phyloP scores from a whole-genome alignment of 306 rosid species.

The Quercus dentata region DNA sequence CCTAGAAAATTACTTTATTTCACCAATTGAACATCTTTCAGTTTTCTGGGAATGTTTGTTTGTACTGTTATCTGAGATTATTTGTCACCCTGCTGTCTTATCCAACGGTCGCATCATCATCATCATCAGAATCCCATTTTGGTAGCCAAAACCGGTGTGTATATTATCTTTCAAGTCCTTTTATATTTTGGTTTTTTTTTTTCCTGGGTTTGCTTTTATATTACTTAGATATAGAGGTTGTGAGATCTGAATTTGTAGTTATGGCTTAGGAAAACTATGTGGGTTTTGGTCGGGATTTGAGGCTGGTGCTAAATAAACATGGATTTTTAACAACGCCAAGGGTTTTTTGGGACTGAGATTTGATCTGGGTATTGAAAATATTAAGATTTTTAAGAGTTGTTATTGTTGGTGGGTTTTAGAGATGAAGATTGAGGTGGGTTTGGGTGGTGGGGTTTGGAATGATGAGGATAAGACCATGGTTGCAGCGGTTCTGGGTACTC shows the following conservation, averaged over 20 bases:
- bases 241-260: constrained; percentile 48
- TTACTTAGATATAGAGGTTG: constrained; percentile 1
- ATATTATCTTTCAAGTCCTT: background rate
- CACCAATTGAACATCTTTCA: constrained; percentile 11
- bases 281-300: constrained; percentile 14
- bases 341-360: constrained; percentile 30
- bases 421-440: constrained; percentile 80
- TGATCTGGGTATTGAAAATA: constrained; percentile 34
- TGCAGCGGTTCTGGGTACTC: constrained; percentile 59
- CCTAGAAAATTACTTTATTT: constrained; percentile 13
- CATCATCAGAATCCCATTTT: constrained; percentile 28
- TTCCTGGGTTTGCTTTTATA: constrained; percentile 16
- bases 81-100: constrained; percentile 13
- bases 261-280: background rate
- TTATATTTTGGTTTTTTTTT: constrained; percentile 2
- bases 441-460: constrained; percentile 57
- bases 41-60: constrained; percentile 48
- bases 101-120: constrained; percentile 14
- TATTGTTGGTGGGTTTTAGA: constrained; percentile 5
- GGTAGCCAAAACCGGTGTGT: constrained; percentile 23
- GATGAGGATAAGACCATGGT: constrained; percentile 74
- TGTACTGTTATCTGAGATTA: constrained; percentile 13
- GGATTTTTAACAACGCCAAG: background rate
- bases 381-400: constrained; percentile 3
- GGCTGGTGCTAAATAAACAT: constrained; percentile 1